Base-by-base conservation (phyloP, 257 asterid genomes). In the Hygrophila difformis region DNA sequence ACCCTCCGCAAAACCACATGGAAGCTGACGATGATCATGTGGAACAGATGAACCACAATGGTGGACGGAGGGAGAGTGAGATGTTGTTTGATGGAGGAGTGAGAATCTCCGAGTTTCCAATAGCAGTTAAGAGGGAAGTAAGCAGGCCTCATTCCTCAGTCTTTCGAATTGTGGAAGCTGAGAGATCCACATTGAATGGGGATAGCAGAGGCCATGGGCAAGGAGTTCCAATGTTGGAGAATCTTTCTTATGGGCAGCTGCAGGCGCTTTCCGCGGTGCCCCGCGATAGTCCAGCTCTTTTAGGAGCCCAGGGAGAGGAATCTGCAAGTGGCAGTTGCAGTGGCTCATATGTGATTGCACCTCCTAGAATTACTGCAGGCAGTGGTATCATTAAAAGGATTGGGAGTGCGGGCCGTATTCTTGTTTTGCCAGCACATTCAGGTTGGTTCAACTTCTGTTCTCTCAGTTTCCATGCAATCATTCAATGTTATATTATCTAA, bases 241-340 rank as follows among this genome's bases (percentile, higher is more conserved):
- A 91, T 60, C 61, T 91, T 29, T 91, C 99, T 21, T 64, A 80
- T 34, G 99, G 99, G 39, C 99, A 91, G 81, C 72, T 82, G 28
- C 96, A 80, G 72, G 87, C 82, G 4, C 75, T 71, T 22, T 86
- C 96, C 8, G 66, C 79, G 6, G 81, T 91, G 61, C 95, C 96
- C 3, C 74, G 67, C 11, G 84, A 91, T 56, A 60, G 67, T 44
- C 68, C 76, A 8, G 48, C 76, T 28, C 51, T 75, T 47, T 22
- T 56, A 40, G 79, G 74, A 18, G 65, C 62, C 59, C 49, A 33
- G 12, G 41, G 36, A 26, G 93, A 79, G 49, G 85, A 70, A 28
- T 57, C 69, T 33, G 66, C 74, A 47, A 64, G 68, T 28, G 92
- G 74, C 14, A 64, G 73, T 22, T 79, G 79, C 18, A 49, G 54